Evolutionary conservation across 1,284 basidiomycete species (phyloP), one percentile per base, ranked within the genome.

Genomic region (Fomitiporia mediterranea): DNA sequence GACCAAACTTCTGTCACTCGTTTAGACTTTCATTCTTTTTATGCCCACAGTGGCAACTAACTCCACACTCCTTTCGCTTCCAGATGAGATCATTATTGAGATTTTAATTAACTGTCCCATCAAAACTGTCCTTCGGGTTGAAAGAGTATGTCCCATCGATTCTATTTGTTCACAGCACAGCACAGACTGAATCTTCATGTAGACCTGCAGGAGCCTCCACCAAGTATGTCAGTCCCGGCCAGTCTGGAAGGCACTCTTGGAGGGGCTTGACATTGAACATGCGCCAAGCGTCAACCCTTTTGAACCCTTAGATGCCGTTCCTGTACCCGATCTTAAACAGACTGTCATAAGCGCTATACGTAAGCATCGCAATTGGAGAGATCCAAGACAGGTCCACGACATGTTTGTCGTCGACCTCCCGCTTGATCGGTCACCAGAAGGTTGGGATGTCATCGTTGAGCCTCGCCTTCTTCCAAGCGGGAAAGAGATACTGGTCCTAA

Each of bases 391-490:
- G 7, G 8, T 30, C 27, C 38, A 44, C 7, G 28, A 42, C 39
- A 5, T 34, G 21, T 21, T 19, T 42, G 52, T 35, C 8, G 19
- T 15, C 11, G 52, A 53, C 15, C 7, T 46, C 19, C 25, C 28
- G 6, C 44, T 53, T 4, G 23, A 4, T 17, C 40, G 37, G n/a
- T 17, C 34, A 25, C 23, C 50, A 11, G 50, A 21, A n/a, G 21
- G 32, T 27, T 17, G n/a, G 40, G 30, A 53, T 17, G 28, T 34
- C 13, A 39, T 53, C 6, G 40, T 53, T 15, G 52, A 53, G 25
- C 52, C 52, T 13, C 52, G 52, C 32, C n/a, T 53, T 17, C 40
- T 53, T 5, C 52, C 52, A 17, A 42, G 52, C n/a, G 39, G 52
- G 13, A 42, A 35, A 34, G 52, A 53, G 3, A 11, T 53, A 6